Percentiles rank a stretch among this genome's conserved stretches.
These are phyloP conservation scores for Fusarium sp. DNA, from an alignment of 2,329 filamentous ascomycete species.

Conservation along the genomic window DNA sequence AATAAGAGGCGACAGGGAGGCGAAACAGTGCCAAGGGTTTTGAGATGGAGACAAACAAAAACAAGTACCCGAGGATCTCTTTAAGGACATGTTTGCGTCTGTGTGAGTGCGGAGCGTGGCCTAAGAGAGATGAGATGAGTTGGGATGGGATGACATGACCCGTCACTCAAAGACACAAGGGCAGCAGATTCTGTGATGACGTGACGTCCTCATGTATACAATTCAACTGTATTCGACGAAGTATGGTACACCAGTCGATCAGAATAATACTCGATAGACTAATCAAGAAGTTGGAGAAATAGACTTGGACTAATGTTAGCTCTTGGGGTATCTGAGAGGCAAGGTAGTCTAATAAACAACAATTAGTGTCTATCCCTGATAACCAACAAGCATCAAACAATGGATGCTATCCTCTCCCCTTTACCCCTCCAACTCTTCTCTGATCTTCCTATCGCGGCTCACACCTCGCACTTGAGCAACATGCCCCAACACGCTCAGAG, in stretches of 20 bases:
- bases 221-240: conserved; percentile 30
- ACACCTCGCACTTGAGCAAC: conserved; percentile 38
- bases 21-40: neutral
- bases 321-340: neutral
- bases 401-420: neutral
- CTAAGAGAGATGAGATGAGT: conserved; percentile 29
- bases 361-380: neutral
- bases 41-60: conserved; percentile 24
- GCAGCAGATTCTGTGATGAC: neutral
- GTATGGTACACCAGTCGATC: conserved; percentile 8
- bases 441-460: conserved; percentile 22
- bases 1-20: conserved; percentile 1
- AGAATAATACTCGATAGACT: conserved; percentile 11
- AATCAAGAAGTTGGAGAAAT: conserved; percentile 4
- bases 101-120: conserved; percentile 35
- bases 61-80: conserved; percentile 15
- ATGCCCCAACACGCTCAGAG: conserved; percentile 32
- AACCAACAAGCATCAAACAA: neutral
- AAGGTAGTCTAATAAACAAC: neutral
- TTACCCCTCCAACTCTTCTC: neutral
- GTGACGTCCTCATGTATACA: conserved; percentile 19
- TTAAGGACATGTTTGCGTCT: conserved; percentile 37
- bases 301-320: neutral
- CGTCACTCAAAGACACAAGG: conserved; percentile 26
- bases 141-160: conserved; percentile 36